Conservation (phyloP, 441 rosid species). For the Aquilaria agallochum region DNA sequence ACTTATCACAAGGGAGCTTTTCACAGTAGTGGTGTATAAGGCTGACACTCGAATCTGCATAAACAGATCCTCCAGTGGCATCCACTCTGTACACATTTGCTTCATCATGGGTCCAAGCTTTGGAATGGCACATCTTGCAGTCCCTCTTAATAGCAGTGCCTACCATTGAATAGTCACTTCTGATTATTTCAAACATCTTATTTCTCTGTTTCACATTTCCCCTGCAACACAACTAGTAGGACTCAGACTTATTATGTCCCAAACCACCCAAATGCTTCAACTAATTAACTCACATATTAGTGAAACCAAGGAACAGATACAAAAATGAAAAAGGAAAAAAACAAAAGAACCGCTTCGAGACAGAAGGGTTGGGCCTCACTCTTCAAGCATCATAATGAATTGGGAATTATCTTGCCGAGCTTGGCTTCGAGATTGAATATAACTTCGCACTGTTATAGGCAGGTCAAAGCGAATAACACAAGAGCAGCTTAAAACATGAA, state of each 20-base stretch:
- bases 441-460: slow-evolving; percentile 83
- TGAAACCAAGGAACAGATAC: neutral
- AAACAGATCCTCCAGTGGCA: slow-evolving; percentile 52
- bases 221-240: slow-evolving; percentile 34
- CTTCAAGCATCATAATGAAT: slow-evolving; percentile 76
- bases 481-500: slow-evolving; percentile 68
- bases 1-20: slow-evolving; percentile 68
- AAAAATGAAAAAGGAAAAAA: neutral
- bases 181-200: slow-evolving; percentile 61
- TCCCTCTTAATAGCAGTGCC: slow-evolving; percentile 52
- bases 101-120: slow-evolving; percentile 30
- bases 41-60: slow-evolving; percentile 52
- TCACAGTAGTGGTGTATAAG: slow-evolving; percentile 48
- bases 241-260: no score
- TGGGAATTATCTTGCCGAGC: slow-evolving; percentile 65
- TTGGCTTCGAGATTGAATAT: slow-evolving; percentile 76
- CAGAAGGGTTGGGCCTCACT: slow-evolving; percentile 33
- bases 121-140: slow-evolving; percentile 34
- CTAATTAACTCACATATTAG: no score
- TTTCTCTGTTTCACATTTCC: slow-evolving; percentile 64
- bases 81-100: slow-evolving; percentile 33
- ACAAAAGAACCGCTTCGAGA: slow-evolving; percentile 1
- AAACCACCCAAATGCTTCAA: neutral
- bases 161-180: slow-evolving; percentile 52
- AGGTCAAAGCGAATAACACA: slow-evolving; percentile 76